A percentile compares a stretch with the other conserved stretches of the same genome.
phyloP scores from a whole-genome alignment of 306 rosid genomes.

The Fragaria vesca region DNA sequence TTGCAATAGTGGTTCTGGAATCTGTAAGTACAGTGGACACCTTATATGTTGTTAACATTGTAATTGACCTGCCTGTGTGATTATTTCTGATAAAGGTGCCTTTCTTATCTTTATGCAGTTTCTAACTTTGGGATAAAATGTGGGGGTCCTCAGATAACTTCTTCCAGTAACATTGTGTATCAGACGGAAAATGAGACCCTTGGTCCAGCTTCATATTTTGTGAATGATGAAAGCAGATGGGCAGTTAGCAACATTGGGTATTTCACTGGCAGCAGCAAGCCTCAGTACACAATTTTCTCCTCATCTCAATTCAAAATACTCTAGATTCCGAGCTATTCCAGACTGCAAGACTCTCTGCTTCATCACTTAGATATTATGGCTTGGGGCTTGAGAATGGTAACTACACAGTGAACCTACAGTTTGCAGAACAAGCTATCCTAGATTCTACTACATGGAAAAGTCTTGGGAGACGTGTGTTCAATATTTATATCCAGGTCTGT shows the following conservation, averaged over 20 bases:
- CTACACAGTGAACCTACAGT: conserved; percentile 64
- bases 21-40: conserved; percentile 48
- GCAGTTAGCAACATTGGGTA: conserved; percentile 70
- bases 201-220: conserved; percentile 71
- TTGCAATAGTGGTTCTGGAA: conserved; percentile 51
- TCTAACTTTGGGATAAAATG: conserved; percentile 62
- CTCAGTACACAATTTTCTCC: conserved; percentile 26
- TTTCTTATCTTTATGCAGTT: conserved; percentile 42
- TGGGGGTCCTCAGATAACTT: conserved; percentile 50
- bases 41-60: neutral
- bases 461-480: conserved; percentile 67
- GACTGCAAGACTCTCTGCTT: conserved; percentile 67
- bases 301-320: conserved; percentile 42
- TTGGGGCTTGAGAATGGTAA: conserved; percentile 65
- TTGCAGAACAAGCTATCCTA: conserved; percentile 51
- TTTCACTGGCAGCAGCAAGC: conserved; percentile 29
- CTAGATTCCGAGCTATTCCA: conserved; percentile 56
- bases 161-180: conserved; percentile 35
- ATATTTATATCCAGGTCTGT: conserved; percentile 71
- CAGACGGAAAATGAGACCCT: conserved; percentile 54
- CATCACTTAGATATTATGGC: conserved; percentile 80
- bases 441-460: conserved; percentile 53
- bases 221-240: conserved; percentile 52
- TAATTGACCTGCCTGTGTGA: neutral
- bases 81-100: neutral